phyloP scores from a whole-genome alignment of 495 filamentous ascomycete species.

The Aspergillus carlsbadensis region DNA sequence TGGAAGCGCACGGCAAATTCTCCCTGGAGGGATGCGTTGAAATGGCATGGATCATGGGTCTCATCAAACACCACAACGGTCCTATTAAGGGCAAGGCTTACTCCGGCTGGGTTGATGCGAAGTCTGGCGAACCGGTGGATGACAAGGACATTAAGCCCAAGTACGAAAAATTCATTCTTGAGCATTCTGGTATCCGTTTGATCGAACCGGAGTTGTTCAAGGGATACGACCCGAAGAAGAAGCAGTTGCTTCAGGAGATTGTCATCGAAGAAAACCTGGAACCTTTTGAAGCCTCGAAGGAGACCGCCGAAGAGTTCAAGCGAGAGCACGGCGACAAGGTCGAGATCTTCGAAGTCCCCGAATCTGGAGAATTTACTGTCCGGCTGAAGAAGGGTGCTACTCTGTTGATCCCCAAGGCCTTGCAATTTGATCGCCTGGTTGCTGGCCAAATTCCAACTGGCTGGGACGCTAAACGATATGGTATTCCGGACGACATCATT shows the following conservation, averaged over 20 bases:
- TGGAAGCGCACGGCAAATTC: constrained; percentile 96
- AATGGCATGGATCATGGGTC: constrained; percentile 99
- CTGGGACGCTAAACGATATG: constrained; percentile 93
- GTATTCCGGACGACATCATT: constrained; percentile 96
- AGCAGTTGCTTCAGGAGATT: constrained; percentile 96
- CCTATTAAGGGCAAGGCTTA: constrained; percentile 95
- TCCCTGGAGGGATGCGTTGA: constrained; percentile 97
- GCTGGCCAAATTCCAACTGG: constrained; percentile 95
- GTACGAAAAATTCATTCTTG: constrained; percentile 94
- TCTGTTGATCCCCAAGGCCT: constrained; percentile 92
- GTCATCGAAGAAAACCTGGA: constrained; percentile 95
- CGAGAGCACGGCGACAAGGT: constrained; percentile 96
- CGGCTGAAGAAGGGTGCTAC: constrained; percentile 92
- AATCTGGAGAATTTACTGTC: constrained; percentile 91
- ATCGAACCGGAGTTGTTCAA: constrained; percentile 98
- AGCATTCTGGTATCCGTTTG: constrained; percentile 94
- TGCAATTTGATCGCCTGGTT: constrained; percentile 94
- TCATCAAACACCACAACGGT: constrained; percentile 99
- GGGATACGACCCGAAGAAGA: constrained; percentile 97
- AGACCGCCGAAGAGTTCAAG: constrained; percentile 96
- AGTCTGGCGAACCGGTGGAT: constrained; percentile 91
- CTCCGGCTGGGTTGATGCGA: constrained; percentile 94
- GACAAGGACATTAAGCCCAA: constrained; percentile 97
- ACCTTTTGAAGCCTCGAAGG: constrained; percentile 95
- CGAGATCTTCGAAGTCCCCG: constrained; percentile 93